A percentile compares a stretch with the other conserved stretches of the same genome.
phyloP scores from a whole-genome alignment of 176 grass and related monocot genomes.

The Canna indica region DNA sequence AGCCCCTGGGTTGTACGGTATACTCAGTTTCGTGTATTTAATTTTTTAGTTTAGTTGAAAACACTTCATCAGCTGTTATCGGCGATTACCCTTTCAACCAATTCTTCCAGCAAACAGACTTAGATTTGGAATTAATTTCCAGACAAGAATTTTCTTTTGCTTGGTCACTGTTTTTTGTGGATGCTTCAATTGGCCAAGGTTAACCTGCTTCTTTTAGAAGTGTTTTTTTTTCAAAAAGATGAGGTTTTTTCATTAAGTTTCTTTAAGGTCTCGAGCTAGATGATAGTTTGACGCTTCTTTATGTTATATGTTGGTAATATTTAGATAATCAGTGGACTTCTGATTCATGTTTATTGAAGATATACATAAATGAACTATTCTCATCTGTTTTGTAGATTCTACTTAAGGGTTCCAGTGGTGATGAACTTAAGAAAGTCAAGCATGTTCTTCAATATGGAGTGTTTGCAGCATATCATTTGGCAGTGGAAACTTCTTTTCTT shows the following conservation, averaged over 20 bases:
- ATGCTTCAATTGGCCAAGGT: not conserved
- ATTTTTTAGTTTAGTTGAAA: not conserved
- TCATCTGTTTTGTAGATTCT: conserved; percentile 54
- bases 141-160: not conserved
- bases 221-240: not conserved
- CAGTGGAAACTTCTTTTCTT: conserved; percentile 96
- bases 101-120: not conserved
- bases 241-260: not conserved
- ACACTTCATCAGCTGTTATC: not conserved
- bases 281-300: not conserved
- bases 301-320: not conserved
- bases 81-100: not conserved
- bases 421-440: conserved; percentile 95
- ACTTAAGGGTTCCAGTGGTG: conserved; percentile 67
- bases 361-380: not conserved
- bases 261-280: not conserved
- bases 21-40: conserved; percentile 26
- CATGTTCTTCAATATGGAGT: conserved; percentile 97
- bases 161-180: not conserved
- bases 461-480: conserved; percentile 98
- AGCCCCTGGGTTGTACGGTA: conserved; percentile 94
- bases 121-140: not conserved
- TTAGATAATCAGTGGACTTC: not conserved
- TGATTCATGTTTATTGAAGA: not conserved
- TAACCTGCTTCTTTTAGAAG: not conserved